Conservation (phyloP, 1,139 yeast genomes). For the Trichomonascaceae sp. region DNA sequence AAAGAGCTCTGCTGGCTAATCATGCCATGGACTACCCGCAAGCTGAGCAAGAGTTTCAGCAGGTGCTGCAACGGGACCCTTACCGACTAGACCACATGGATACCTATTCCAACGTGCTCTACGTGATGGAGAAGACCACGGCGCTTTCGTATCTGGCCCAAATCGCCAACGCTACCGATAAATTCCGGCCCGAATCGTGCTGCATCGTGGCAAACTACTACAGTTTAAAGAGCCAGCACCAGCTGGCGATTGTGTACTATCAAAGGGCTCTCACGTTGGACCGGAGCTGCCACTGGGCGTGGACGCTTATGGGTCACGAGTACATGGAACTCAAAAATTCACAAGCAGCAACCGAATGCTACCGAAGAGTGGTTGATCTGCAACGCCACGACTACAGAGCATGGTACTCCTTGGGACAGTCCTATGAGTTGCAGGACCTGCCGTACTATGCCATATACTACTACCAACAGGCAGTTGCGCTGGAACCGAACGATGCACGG, state of each 20-base stretch:
- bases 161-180: constrained; percentile 68
- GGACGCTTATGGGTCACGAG: constrained; percentile 99
- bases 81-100: constrained; percentile 82
- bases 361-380: constrained; percentile 83
- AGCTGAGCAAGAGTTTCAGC: constrained; percentile 72
- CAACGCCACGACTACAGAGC: constrained; percentile 87
- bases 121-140: constrained; percentile 82
- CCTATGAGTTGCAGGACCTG: constrained; percentile 94
- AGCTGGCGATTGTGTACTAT: constrained; percentile 85
- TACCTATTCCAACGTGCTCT: constrained; percentile 80
- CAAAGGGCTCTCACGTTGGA: constrained; percentile 77
- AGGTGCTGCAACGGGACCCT: constrained; percentile 65
- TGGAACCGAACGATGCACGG: constrained; percentile 80
- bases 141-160: constrained; percentile 83
- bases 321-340: constrained; percentile 92
- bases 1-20: constrained; percentile 67
- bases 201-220: constrained; percentile 90
- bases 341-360: constrained; percentile 95
- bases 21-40: constrained; percentile 69
- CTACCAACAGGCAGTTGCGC: constrained; percentile 79
- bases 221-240: constrained; percentile 86
- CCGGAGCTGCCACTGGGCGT: constrained; percentile 74
- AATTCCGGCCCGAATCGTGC: constrained; percentile 88
- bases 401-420: constrained; percentile 98
- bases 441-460: constrained; percentile 84